Base-by-base conservation (phyloP, 2,329 filamentous ascomycete genomes). In the Colletotrichum truncatum region DNA sequence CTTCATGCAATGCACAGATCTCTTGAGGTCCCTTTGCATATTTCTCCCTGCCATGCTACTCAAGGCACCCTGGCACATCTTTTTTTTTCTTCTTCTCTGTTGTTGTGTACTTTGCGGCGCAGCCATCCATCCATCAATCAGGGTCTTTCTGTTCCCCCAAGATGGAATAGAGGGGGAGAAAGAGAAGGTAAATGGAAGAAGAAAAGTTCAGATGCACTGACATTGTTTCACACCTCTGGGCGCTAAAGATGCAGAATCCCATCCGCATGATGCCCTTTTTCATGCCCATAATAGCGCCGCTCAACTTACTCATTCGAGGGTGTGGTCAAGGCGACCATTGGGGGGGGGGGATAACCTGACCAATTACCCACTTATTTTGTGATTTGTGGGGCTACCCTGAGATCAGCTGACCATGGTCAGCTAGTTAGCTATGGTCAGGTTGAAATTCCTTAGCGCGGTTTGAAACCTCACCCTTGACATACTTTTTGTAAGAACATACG, bases 1-100 rank as follows among this genome's bases (percentile, higher is more conserved):
- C 12, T 62, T 65, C 49, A 65, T 65, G 62, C 62, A 65, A 51
- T 51, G 62, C 49, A 65, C 49, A 45, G 57, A 51, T 54, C 62
- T 49, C 36, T 49, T 18, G 36, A 23, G 49, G 18, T 25, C 56
- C 62, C 58, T 45, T 56, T 48, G 18, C 41, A 26, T 10, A 34
- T 28, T 18, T 25, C 38, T 21, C 39, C 51, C 39, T 21, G 23
- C 39, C 25, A 21, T 34, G n/a, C 39, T 2, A 23, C 21, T 10
- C 18, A 16, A 6, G 38, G 43, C 53, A 4, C 21, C 26, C 61
- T 64, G 54, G n/a, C 54, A 64, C 45, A 28, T 30, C 60, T 38
- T 64, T 57, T 14, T 25, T 43, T 21, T 43, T 16, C 18, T 43
- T 25, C 39, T 14, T 43, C 8, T 2, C n/a, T 9, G 16, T 25